Conservation (phyloP, 805 yeast genomes). For the Metschnikowia noctiluminum region DNA sequence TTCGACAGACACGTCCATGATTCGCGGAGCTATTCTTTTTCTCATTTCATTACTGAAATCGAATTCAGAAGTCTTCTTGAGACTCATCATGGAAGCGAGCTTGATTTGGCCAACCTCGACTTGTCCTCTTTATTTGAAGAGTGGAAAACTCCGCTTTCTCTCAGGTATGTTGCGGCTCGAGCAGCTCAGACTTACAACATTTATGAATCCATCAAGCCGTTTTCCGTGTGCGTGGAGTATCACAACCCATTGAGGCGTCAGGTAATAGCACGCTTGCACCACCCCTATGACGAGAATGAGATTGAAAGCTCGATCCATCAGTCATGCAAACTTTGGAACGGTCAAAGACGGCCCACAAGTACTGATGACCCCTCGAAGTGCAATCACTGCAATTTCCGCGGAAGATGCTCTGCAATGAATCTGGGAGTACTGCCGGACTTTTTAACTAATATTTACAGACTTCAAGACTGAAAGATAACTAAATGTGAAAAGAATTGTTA, state of each 20-base stretch:
- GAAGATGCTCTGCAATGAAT: slow-evolving; percentile 18
- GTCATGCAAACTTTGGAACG: slow-evolving; percentile 56
- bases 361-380: slow-evolving; percentile 45
- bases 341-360: slow-evolving; percentile 47
- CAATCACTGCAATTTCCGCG: slow-evolving; percentile 50
- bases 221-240: slow-evolving; percentile 51
- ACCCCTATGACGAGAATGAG: slow-evolving; percentile 32
- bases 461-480: slow-evolving; percentile 3
- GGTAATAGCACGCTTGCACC: slow-evolving; percentile 38
- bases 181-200: slow-evolving; percentile 44
- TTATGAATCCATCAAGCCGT: slow-evolving; percentile 34
- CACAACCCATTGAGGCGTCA: slow-evolving; percentile 33
- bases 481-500: slow-evolving; percentile 8
- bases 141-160: slow-evolving; percentile 57
- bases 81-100: slow-evolving; percentile 13
- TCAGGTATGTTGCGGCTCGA: slow-evolving; percentile 54
- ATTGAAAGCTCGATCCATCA: slow-evolving; percentile 27
- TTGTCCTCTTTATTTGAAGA: slow-evolving; percentile 27
- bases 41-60: slow-evolving; percentile 9
- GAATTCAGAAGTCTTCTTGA: slow-evolving; percentile 10
- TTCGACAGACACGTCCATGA: slow-evolving; percentile 29
- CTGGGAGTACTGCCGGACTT: slow-evolving; percentile 3
- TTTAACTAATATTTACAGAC: slow-evolving; percentile 7
- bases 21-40: slow-evolving; percentile 5
- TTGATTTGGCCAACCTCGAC: slow-evolving; percentile 21